Evolutionary conservation across 805 yeast genomes (phyloP).

Genomic region (Wickerhamiella sorbophila): DNA sequence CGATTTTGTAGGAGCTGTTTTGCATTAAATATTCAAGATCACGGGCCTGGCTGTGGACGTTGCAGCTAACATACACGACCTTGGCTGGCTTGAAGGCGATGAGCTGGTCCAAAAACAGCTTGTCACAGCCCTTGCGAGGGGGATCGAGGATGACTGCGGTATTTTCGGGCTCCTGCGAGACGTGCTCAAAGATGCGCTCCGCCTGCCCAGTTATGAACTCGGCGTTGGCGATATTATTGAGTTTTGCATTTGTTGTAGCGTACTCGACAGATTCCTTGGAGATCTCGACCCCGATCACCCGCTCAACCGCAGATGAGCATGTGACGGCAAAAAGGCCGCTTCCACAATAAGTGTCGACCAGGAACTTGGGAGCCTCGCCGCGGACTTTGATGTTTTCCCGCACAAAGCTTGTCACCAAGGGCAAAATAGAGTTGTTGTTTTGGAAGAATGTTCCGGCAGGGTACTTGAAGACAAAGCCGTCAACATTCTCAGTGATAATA

Average conservation of each 20-base stretch:
- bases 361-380: slow-evolving; percentile 36
- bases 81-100: slow-evolving; percentile 70
- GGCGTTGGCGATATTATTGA: slow-evolving; percentile 65
- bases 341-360: slow-evolving; percentile 94
- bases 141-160: slow-evolving; percentile 93
- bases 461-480: slow-evolving; percentile 54
- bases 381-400: slow-evolving; percentile 45
- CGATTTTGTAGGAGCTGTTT: slow-evolving; percentile 45
- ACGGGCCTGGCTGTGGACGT: slow-evolving; percentile 94
- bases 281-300: slow-evolving; percentile 86
- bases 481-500: slow-evolving; percentile 65
- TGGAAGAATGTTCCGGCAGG: slow-evolving; percentile 95
- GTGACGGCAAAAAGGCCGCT: slow-evolving; percentile 87
- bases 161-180: slow-evolving; percentile 45
- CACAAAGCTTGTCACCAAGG: slow-evolving; percentile 70
- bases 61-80: slow-evolving; percentile 91
- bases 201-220: slow-evolving; percentile 85
- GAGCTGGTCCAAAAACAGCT: slow-evolving; percentile 69
- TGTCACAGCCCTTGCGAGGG: slow-evolving; percentile 94
- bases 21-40: slow-evolving; percentile 78
- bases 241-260: slow-evolving; percentile 67
- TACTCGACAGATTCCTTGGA: slow-evolving; percentile 81
- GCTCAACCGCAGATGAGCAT: slow-evolving; percentile 64
- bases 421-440: slow-evolving; percentile 83
- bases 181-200: slow-evolving; percentile 64